These are phyloP conservation scores for Besnoitia besnoiti DNA, from an alignment of 169 alveolate genomes.

Conservation along the genomic window DNA sequence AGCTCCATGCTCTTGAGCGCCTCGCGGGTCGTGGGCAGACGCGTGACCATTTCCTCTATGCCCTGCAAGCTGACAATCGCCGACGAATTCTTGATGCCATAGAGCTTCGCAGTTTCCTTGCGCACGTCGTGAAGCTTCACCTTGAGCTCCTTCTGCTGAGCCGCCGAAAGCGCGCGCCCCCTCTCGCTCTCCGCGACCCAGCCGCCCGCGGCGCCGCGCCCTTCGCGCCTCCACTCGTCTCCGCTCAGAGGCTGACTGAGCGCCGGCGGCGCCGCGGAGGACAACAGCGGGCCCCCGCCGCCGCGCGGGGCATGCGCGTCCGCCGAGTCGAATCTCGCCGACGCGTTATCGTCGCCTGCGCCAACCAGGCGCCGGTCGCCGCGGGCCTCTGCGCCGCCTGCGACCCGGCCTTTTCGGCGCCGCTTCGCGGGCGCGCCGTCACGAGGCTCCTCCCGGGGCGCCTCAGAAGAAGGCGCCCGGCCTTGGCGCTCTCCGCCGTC, in stretches of 20 bases:
- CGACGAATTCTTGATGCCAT: conserved; percentile 33
- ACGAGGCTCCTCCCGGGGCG: no score
- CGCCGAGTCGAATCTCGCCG: no score
- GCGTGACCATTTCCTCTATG: conserved; percentile 15
- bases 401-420: background rate
- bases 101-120: background rate
- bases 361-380: background rate
- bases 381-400: background rate
- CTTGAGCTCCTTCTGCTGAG: background rate
- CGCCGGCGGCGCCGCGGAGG: no score
- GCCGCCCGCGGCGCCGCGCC: background rate
- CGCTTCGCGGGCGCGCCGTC: background rate
- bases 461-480: background rate
- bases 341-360: no score
- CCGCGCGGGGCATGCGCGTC: no score
- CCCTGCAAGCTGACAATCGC: conserved; percentile 29
- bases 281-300: no score
- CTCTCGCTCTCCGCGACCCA: background rate
- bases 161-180: background rate
- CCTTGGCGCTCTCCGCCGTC: background rate
- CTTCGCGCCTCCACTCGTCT: no score
- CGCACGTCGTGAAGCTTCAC: background rate
- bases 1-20: background rate
- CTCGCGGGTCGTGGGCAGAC: background rate
- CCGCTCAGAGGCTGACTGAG: no score